phyloP scores from a whole-genome alignment of 345 rosid species.

The Rubroshorea leprosula region DNA sequence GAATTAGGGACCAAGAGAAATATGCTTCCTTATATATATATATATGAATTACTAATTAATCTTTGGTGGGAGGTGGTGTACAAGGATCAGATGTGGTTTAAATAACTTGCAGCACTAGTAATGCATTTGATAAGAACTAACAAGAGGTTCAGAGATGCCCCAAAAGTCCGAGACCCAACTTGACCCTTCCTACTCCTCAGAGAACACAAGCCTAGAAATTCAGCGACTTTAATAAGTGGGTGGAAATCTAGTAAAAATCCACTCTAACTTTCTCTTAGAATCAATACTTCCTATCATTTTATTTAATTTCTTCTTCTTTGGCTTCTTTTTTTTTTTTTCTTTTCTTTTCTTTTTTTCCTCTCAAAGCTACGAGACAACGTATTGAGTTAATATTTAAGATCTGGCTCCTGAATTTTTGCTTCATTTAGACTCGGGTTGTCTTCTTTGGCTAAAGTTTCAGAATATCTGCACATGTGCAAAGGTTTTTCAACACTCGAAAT shows the following conservation, averaged over 20 bases:
- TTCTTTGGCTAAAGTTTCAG: too few species aligned
- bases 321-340: neutral
- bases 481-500: too few species aligned
- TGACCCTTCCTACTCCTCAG: conserved; percentile 64
- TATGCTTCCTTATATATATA: too few species aligned
- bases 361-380: too few species aligned
- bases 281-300: neutral
- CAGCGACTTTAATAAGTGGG: conserved; percentile 31
- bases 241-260: conserved; percentile 70
- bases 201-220: conserved; percentile 30
- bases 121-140: conserved; percentile 21
- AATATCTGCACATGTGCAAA: too few species aligned
- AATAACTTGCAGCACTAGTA: conserved; percentile 51
- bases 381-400: too few species aligned
- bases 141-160: too few species aligned
- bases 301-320: neutral
- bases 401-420: too few species aligned
- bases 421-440: too few species aligned
- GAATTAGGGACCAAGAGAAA: neutral
- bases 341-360: too few species aligned
- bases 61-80: too few species aligned
- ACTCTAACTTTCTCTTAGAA: conserved; percentile 28
- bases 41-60: too few species aligned
- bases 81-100: conserved; percentile 33
- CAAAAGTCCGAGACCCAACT: conserved; percentile 31